Evolutionary conservation across 768 basidiomycete species (phyloP), one percentile per base, ranked within the genome.

Genomic region (Amyloporia xantha): DNA sequence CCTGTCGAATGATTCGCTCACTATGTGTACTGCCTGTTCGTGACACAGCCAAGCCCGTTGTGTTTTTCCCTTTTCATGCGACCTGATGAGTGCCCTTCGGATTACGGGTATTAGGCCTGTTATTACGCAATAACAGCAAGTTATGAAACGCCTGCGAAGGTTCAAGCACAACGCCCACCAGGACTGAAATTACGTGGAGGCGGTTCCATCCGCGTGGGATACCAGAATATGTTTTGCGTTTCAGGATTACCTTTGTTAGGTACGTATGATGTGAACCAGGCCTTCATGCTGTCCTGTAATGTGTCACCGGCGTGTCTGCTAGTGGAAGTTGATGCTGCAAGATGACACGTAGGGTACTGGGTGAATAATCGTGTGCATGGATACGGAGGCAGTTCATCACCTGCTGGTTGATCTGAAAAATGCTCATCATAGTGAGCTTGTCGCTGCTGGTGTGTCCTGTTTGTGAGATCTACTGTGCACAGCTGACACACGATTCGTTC

Each of bases 31-130:
- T 1, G 76, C 73, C 30, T 66, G 65, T 13, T 81, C 79, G 49
- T 75, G 71, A 58, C 89, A 89, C 43, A 92, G 68, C 9, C 75
- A 77, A 1, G 84, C 87, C 24, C 77, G 71, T 11, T 68, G 61
- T 5, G 74, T 81, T 20, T 57, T 52, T 2, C 79, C 81, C 47
- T 70, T 74, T 6, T 62, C 63, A 55, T 83, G 74, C 4, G 76
- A 75, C 48, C 68, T 71, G 44, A 70, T 64, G 20, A 91, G 61
- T 10, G 77, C 73, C 41, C 70, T 75, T 58, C 71, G 79, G 42
- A 91, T 62, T 4, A 88, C 55, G 5, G 77, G 74, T 52, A 92
- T 80, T 5, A 90, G 62, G 15, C 83, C 87, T 88, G 43, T 9
- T n/a, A n/a, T n/a, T n/a, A n/a, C n/a, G n/a, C n/a, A n/a, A n/a